Conservation (phyloP, 1,284 basidiomycete genomes). For the Baeospora myosura region DNA sequence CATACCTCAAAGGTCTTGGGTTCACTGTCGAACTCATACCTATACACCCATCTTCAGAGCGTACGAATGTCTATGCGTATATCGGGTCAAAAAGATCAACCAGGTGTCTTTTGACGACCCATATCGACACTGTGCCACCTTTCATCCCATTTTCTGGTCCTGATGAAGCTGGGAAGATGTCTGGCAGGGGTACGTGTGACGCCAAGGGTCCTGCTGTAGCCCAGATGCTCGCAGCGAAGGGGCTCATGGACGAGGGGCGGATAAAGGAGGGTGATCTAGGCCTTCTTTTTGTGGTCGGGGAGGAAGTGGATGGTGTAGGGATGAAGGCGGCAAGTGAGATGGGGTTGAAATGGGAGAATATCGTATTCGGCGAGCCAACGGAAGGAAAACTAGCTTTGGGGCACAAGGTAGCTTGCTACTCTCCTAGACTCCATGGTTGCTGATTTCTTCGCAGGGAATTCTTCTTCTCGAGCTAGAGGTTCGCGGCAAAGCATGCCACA, state of each 20-base stretch:
- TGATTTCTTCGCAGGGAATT: constrained; percentile 3
- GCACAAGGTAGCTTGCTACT: no score
- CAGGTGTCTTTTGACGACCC: constrained; percentile 9
- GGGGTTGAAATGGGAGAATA: constrained; percentile 7
- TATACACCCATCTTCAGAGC: no score
- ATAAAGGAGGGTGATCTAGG: constrained; percentile 8
- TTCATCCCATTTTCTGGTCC: constrained; percentile 10
- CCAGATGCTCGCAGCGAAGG: constrained; percentile 7
- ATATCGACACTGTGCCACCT: constrained; percentile 10
- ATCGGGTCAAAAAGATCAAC: no score
- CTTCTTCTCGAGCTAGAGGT: constrained; percentile 5
- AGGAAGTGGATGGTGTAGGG: constrained; percentile 8
- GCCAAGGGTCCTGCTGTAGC: constrained; percentile 8
- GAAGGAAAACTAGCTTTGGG: no score
- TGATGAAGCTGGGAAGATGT: constrained; percentile 6
- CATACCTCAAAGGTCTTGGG: no score
- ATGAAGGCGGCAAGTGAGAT: constrained; percentile 9
- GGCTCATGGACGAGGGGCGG: neutral
- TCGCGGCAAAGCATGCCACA: constrained; percentile 5
- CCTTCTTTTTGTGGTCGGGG: constrained; percentile 9
- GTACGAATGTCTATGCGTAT: no score
- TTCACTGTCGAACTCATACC: no score
- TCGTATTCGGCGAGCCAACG: no score
- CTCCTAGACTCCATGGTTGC: no score
- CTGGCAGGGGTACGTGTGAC: constrained; percentile 8